phyloP scores from a whole-genome alignment of 2,329 filamentous ascomycete species.

The Neonectria coccinea region DNA sequence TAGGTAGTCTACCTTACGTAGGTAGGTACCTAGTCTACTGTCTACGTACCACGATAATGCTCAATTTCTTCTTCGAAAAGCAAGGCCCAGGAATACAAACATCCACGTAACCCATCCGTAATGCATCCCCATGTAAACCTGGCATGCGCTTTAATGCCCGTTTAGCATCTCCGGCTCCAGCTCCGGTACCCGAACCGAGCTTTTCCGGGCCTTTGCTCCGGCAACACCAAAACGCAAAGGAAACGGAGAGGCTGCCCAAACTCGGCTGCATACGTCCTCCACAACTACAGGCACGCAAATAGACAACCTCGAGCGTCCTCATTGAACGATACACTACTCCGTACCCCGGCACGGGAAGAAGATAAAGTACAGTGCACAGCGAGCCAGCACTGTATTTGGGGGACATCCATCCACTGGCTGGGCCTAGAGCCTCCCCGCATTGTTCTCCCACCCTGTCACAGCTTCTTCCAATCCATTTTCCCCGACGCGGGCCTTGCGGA shows the following conservation, averaged over 20 bases:
- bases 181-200: constrained; percentile 44
- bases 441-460: not conserved
- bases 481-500: not conserved
- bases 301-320: not conserved
- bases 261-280: constrained; percentile 8
- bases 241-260: constrained; percentile 7
- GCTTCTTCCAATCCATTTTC: constrained; percentile 2
- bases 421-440: not conserved
- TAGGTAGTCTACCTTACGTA: not conserved
- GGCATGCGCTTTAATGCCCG: not conserved
- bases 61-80: not conserved
- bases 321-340: not conserved
- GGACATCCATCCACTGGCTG: not conserved
- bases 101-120: constrained; percentile 2
- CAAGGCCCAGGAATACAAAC: not conserved
- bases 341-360: not conserved
- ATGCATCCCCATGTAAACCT: not conserved
- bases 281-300: constrained; percentile 14
- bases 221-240: constrained; percentile 30
- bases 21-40: not conserved
- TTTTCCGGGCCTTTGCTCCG: constrained; percentile 38
- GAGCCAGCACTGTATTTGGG: not conserved
- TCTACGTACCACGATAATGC: not conserved
- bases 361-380: not conserved
- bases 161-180: constrained; percentile 21